Evolutionary conservation across 371 early-diverging fungal genomes (phyloP).

Genomic region (Gilbertella persicaria): DNA sequence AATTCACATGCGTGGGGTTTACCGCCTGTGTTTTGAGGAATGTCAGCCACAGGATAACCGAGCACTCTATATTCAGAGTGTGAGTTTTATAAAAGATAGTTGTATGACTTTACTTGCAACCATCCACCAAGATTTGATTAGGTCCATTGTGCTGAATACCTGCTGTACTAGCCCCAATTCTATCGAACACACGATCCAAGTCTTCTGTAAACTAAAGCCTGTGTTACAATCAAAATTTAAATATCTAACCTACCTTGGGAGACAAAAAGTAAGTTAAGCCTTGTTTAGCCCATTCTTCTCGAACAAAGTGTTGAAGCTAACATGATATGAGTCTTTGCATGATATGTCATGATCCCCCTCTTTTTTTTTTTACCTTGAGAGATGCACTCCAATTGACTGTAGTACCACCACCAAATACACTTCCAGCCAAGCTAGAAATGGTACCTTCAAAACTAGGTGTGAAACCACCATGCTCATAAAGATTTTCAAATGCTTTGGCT

Average conservation of each 20-base stretch:
- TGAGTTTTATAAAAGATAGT: background rate
- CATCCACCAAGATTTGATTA: constrained; percentile 64
- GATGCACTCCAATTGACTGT: constrained; percentile 62
- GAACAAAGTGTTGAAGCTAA: constrained; percentile 60
- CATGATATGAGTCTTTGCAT: too few species aligned
- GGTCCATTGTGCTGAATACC: constrained; percentile 60
- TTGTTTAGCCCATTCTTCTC: constrained; percentile 75
- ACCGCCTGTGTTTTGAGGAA: constrained; percentile 71
- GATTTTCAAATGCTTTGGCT: constrained; percentile 28
- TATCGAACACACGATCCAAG: constrained; percentile 54
- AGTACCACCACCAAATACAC: constrained; percentile 67
- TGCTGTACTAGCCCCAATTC: constrained; percentile 60
- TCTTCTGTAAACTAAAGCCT: constrained; percentile 26
- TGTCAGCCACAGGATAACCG: constrained; percentile 52
- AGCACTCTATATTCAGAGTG: constrained; percentile 17
- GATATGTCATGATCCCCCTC: too few species aligned
- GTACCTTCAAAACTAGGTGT: constrained; percentile 37
- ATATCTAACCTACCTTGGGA: constrained; percentile 18
- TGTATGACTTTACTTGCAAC: constrained; percentile 41
- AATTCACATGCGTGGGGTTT: constrained; percentile 65
- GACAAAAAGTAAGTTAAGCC: constrained; percentile 62
- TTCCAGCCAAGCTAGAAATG: constrained; percentile 51
- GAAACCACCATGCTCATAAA: constrained; percentile 45
- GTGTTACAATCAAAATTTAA: too few species aligned
- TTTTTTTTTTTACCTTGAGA: constrained; percentile 40